Percentiles rank a stretch among this genome's conserved stretches.
Conservation (phyloP, 192 early-diverging fungal species). For the Coemansia sp. region DNA sequence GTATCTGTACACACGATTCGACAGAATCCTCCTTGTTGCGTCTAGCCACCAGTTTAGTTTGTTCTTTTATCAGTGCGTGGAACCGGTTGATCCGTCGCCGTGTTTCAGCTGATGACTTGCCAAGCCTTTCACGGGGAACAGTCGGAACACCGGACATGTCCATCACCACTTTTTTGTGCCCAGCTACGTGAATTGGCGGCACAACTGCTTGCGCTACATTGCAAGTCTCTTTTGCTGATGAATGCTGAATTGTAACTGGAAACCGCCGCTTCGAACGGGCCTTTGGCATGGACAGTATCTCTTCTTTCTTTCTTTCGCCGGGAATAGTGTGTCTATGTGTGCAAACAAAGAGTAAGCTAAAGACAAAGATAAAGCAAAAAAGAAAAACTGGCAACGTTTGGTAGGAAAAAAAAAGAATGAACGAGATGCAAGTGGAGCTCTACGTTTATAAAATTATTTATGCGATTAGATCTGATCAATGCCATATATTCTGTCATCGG, state of each 20-base stretch:
- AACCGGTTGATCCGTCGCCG: slow-evolving; percentile 73
- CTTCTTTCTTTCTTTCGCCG: not conserved
- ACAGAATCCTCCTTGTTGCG: slow-evolving; percentile 28
- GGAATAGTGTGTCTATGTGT: too few relatives aligned
- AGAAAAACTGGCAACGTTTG: not conserved
- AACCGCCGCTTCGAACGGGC: slow-evolving; percentile 20
- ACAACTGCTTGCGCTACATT: slow-evolving; percentile 5
- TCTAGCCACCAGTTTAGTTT: slow-evolving; percentile 52
- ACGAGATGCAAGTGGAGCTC: not conserved
- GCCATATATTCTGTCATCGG: too few relatives aligned
- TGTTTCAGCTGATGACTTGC: slow-evolving; percentile 64
- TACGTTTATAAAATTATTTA: too few relatives aligned
- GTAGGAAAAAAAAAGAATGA: not conserved
- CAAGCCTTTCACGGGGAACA: slow-evolving; percentile 39
- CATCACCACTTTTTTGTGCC: slow-evolving; percentile 30
- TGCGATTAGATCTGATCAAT: too few relatives aligned
- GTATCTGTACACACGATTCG: slow-evolving; percentile 55
- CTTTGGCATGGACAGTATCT: slow-evolving; percentile 26
- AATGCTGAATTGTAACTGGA: slow-evolving; percentile 21
- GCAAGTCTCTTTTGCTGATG: not conserved
- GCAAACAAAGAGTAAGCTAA: too few relatives aligned
- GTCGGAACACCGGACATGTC: not conserved
- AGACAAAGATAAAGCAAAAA: not conserved
- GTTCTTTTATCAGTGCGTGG: slow-evolving; percentile 79
- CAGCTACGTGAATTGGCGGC: slow-evolving; percentile 41